A percentile compares a stretch with the other conserved stretches of the same genome.
Evolutionary conservation across 805 yeast genomes (phyloP).

Genomic region (Lipomyces oligophaga): DNA sequence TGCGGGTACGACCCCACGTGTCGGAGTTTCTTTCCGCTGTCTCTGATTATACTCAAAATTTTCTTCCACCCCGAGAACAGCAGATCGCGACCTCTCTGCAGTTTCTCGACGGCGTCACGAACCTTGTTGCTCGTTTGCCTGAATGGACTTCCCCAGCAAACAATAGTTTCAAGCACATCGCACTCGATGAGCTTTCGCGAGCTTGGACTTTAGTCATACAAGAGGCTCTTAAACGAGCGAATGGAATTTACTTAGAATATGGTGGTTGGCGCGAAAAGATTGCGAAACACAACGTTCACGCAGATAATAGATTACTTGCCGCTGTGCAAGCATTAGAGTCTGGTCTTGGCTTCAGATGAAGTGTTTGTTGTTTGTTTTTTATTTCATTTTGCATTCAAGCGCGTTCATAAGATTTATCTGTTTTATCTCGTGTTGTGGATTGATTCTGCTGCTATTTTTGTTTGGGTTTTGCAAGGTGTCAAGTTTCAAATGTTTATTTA

Average conservation of each 20-base stretch:
- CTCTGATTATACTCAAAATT: constrained; percentile 68
- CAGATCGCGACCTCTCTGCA: constrained; percentile 53
- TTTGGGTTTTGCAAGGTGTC: no score
- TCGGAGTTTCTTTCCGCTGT: constrained; percentile 67
- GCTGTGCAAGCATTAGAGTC: constrained; percentile 40
- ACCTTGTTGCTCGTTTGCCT: constrained; percentile 61
- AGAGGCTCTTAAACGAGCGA: constrained; percentile 38
- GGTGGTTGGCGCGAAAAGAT: constrained; percentile 44
- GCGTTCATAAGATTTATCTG: not conserved
- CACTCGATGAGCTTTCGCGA: constrained; percentile 58
- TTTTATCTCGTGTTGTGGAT: not conserved
- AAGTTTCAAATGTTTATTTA: no score
- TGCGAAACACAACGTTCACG: constrained; percentile 44
- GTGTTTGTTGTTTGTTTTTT: constrained; percentile 6
- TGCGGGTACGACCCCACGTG: constrained; percentile 64
- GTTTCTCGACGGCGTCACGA: constrained; percentile 60
- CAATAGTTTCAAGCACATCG: constrained; percentile 45
- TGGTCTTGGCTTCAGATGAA: constrained; percentile 17
- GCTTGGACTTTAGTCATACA: constrained; percentile 53
- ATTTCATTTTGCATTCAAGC: not conserved
- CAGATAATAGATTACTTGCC: constrained; percentile 43
- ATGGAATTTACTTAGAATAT: constrained; percentile 41
- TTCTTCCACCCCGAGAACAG: constrained; percentile 65
- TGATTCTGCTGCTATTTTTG: not conserved
- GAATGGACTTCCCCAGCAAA: constrained; percentile 51